These are phyloP conservation scores for Diaporthe velutina DNA, from an alignment of 2,329 filamentous ascomycete species.

Conservation along the genomic window DNA sequence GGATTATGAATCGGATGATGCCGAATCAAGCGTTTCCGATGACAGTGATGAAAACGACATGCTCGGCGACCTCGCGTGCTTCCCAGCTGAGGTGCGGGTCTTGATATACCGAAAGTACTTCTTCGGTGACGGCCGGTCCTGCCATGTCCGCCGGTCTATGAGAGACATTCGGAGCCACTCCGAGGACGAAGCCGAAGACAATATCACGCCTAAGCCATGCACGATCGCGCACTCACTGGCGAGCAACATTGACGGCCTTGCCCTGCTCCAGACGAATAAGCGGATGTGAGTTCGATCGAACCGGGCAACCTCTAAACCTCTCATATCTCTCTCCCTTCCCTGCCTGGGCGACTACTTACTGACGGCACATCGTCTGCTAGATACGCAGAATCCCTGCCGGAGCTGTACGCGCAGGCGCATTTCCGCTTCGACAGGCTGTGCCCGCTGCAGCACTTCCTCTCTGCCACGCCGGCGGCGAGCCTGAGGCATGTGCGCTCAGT, in stretches of 20 bases:
- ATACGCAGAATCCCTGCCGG: neutral
- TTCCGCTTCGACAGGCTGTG: constrained; percentile 26
- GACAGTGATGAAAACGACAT: neutral
- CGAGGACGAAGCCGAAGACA: neutral
- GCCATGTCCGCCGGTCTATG: neutral
- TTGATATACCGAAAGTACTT: constrained; percentile 8
- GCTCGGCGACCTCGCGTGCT: constrained; percentile 8
- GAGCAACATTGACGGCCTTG: constrained; percentile 13
- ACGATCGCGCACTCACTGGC: neutral
- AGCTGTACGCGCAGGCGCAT: constrained; percentile 15
- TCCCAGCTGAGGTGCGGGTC: constrained; percentile 18
- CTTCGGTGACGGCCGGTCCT: neutral
- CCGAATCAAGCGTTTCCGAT: neutral
- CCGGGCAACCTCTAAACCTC: neutral
- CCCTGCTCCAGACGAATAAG: constrained; percentile 14
- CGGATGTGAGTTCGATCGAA: constrained; percentile 1
- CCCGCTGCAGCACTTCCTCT: constrained; percentile 24
- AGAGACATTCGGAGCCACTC: neutral
- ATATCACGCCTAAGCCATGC: constrained; percentile 3
- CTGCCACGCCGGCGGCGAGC: neutral
- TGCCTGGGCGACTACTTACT: neutral
- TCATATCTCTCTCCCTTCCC: neutral
- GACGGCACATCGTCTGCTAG: neutral
- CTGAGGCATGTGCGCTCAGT: neutral
- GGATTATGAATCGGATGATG: neutral